Conservation (phyloP, 768 basidiomycete genomes). For the Termitomyces heimii region DNA sequence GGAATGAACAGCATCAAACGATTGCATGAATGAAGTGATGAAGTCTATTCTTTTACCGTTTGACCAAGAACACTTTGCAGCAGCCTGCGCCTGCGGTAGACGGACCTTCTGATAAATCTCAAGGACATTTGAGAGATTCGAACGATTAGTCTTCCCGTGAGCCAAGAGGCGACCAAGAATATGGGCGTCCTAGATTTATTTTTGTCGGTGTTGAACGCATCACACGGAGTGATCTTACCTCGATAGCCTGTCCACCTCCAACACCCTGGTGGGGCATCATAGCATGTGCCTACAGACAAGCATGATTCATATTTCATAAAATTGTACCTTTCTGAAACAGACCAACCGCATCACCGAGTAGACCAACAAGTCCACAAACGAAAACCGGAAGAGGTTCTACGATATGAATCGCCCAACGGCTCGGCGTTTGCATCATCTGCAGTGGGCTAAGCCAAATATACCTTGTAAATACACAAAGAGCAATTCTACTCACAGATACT, state of each 20-base stretch:
- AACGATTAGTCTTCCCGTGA: constrained; percentile 6
- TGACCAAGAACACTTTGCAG: constrained; percentile 9
- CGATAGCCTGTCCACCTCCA: constrained; percentile 21
- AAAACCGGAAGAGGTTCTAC: constrained; percentile 26
- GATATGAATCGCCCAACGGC: constrained; percentile 33
- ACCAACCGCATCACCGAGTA: constrained; percentile 7
- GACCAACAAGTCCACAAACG: constrained; percentile 8
- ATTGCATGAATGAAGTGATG: neutral
- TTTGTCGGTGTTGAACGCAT: neutral
- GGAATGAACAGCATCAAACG: neutral
- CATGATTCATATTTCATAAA: neutral
- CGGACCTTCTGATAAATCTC: constrained; percentile 17
- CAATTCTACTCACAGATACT: neutral
- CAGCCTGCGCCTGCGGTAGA: constrained; percentile 10
- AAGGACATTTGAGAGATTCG: constrained; percentile 10
- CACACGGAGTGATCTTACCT: neutral
- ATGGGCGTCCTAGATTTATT: constrained; percentile 13
- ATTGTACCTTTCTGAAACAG: neutral
- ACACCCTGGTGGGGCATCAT: constrained; percentile 21
- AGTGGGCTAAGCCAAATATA: neutral
- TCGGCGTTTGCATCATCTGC: constrained; percentile 21
- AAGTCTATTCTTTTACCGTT: constrained; percentile 6
- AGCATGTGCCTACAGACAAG: constrained; percentile 15
- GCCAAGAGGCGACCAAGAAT: constrained; percentile 17
- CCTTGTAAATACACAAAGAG: neutral